Evolutionary conservation across 2,329 filamentous ascomycete genomes (phyloP).

Genomic region (Fusarium napiforme): DNA sequence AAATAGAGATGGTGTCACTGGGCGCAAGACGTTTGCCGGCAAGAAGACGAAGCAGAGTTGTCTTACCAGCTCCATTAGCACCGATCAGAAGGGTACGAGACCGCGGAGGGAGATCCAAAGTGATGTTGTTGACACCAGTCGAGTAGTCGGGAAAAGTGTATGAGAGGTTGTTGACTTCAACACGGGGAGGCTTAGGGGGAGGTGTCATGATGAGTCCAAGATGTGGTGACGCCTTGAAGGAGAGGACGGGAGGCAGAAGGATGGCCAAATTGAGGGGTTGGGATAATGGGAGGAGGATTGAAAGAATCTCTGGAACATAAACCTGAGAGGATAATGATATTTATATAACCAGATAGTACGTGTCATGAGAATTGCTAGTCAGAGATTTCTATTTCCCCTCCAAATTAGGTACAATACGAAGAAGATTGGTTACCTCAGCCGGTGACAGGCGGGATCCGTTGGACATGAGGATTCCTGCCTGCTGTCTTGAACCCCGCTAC

Average conservation of each 20-base stretch:
- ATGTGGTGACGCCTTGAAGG: constrained; percentile 8
- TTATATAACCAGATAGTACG: background rate
- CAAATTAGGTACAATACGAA: background rate
- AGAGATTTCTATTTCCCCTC: constrained; percentile 30
- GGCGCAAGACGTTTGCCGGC: constrained; percentile 95
- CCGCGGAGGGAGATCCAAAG: constrained; percentile 79
- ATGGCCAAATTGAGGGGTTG: background rate
- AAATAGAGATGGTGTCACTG: constrained; percentile 76
- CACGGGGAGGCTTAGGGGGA: constrained; percentile 61
- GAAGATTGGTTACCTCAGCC: constrained; percentile 14
- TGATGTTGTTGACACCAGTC: constrained; percentile 79
- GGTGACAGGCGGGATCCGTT: constrained; percentile 39
- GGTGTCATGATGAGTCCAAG: constrained; percentile 42
- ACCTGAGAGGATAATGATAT: background rate
- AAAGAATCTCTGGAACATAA: background rate
- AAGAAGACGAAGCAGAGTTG: constrained; percentile 91
- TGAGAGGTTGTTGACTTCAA: constrained; percentile 79
- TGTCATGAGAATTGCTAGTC: constrained; percentile 9
- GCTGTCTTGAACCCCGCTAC: constrained; percentile 29
- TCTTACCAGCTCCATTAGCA: constrained; percentile 97
- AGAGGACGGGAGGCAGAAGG: background rate
- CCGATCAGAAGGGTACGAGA: constrained; percentile 93
- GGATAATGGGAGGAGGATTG: background rate
- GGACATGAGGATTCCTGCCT: background rate
- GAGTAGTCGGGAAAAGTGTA: constrained; percentile 91